Evolutionary conservation across 208 protist genomes (phyloP), one percentile per base, ranked within the genome.

Genomic region (Trypanosoma rangeli): DNA sequence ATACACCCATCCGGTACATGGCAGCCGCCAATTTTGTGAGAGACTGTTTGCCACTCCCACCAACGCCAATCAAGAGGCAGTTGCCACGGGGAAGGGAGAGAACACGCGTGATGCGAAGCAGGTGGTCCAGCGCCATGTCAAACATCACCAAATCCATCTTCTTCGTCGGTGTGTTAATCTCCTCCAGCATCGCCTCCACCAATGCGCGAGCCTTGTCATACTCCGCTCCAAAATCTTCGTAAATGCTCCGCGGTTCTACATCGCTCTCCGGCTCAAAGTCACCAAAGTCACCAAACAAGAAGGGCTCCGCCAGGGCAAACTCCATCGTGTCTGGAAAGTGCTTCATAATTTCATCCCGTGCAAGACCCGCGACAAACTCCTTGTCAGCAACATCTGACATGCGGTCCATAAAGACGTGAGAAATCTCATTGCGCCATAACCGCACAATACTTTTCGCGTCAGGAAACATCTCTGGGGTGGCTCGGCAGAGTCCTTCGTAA

Each of bases 101-200:
- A 16, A 99, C 98, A 48, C 98, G 90, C 16, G 95, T 91, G 52
- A 99, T 96, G 66, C 98, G 91, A 20, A 96, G 71, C 26, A 99
- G 79, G 70, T 99, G 98, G 70, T 98, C 95, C 5, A 99, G 74
- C 9, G 98, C 98, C 88, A 99, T 98, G 69, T 99, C 96, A 78
- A 99, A 99, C 85, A 99, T 97, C 48, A 99, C 98, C 0, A 99
- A 83, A 77, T 98, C 92, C 80, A 99, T 97, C 72, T 89, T 90
- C 74, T 93, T 90, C 49, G 90, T 79, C 5, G 85, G 82, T 1
- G 83, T 93, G 79, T 98, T 97, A 69, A 99, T 98, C 74, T 99
- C 97, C 26, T 98, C 87, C 74, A 98, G 85, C 31, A 99, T 85
- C 37, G 81, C 64, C 64, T 98, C 94, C 42, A 98, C 96, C n/a